A percentile compares a stretch with the other conserved stretches of the same genome.
phyloP scores from a whole-genome alignment of 768 basidiomycete species.

The Phallus indusiatus region DNA sequence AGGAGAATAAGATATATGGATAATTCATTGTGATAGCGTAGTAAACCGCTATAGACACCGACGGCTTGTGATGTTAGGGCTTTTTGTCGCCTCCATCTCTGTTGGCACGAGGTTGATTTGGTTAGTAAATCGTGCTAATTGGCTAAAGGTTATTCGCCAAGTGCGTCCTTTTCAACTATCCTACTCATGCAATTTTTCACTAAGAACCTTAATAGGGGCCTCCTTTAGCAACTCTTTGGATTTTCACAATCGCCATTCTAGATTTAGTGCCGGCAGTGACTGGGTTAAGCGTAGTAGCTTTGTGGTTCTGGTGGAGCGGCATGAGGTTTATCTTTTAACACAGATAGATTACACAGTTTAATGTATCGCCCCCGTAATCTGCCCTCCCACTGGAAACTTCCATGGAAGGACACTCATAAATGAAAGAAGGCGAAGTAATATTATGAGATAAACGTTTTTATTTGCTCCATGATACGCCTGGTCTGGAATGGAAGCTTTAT shows the following conservation, averaged over 20 bases:
- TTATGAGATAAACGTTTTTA: slow-evolving; percentile 22
- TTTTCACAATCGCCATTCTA: slow-evolving; percentile 64
- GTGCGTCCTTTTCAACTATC: slow-evolving; percentile 26
- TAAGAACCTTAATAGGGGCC: slow-evolving; percentile 42
- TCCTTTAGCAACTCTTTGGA: slow-evolving; percentile 70
- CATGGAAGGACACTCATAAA: not conserved
- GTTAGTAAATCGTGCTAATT: slow-evolving; percentile 58
- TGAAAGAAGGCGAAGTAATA: not conserved
- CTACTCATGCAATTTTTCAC: not conserved
- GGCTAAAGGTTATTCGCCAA: slow-evolving; percentile 67
- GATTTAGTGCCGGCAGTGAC: slow-evolving; percentile 52
- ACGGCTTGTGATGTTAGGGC: slow-evolving; percentile 40
- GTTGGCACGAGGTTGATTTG: slow-evolving; percentile 63
- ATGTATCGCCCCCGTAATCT: not conserved
- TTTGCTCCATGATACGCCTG: slow-evolving; percentile 77
- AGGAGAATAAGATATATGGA: not conserved
- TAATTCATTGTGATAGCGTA: slow-evolving; percentile 17
- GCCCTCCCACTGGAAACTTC: not conserved
- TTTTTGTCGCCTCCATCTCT: slow-evolving; percentile 49
- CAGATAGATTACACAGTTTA: not conserved
- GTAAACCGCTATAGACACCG: slow-evolving; percentile 58
- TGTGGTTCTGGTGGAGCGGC: slow-evolving; percentile 54
- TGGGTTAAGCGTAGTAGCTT: slow-evolving; percentile 42
- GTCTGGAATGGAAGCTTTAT: slow-evolving; percentile 44
- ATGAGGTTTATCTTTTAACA: slow-evolving; percentile 34